These are phyloP conservation scores for Rhizopogon vinicolor DNA, from an alignment of 768 basidiomycete genomes.

Conservation along the genomic window DNA sequence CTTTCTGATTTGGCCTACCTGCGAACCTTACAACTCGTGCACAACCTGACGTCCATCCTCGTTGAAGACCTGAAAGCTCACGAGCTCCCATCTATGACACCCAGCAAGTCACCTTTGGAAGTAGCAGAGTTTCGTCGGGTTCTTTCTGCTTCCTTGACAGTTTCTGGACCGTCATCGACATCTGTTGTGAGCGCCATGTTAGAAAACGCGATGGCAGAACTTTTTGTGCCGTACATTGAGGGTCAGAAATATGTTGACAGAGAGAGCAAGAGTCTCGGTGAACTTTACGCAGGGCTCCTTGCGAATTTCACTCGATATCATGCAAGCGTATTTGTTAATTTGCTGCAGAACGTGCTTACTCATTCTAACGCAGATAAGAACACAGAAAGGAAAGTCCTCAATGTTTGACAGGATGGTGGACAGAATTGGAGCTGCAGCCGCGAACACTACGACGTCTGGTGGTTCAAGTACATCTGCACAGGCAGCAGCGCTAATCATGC, in stretches of 20 bases:
- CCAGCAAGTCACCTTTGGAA: conserved; percentile 58
- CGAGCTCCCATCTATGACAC: conserved; percentile 68
- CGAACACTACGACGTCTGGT: conserved; percentile 54
- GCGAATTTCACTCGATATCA: conserved; percentile 83
- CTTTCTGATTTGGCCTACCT: conserved; percentile 89
- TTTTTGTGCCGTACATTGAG: conserved; percentile 93
- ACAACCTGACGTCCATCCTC: conserved; percentile 68
- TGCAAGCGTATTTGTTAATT: conserved; percentile 41
- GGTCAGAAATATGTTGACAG: conserved; percentile 88
- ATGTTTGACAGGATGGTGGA: conserved; percentile 93
- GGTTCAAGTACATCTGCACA: conserved; percentile 70
- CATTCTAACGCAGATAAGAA: conserved; percentile 39
- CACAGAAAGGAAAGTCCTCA: conserved; percentile 65
- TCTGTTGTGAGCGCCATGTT: conserved; percentile 79
- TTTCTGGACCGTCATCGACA: conserved; percentile 37
- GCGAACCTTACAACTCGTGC: conserved; percentile 85
- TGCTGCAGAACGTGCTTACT: conserved; percentile 5
- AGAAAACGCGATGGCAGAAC: conserved; percentile 94
- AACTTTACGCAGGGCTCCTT: conserved; percentile 73
- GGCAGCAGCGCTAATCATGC: conserved; percentile 84
- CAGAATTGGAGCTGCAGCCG: conserved; percentile 70
- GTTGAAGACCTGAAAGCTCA: conserved; percentile 92
- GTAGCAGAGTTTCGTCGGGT: conserved; percentile 56
- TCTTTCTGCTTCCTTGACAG: conserved; percentile 37
- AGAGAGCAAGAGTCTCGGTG: conserved; percentile 79